phyloP scores from a whole-genome alignment of 345 rosid genomes.

The Streptanthus diversifolius region DNA sequence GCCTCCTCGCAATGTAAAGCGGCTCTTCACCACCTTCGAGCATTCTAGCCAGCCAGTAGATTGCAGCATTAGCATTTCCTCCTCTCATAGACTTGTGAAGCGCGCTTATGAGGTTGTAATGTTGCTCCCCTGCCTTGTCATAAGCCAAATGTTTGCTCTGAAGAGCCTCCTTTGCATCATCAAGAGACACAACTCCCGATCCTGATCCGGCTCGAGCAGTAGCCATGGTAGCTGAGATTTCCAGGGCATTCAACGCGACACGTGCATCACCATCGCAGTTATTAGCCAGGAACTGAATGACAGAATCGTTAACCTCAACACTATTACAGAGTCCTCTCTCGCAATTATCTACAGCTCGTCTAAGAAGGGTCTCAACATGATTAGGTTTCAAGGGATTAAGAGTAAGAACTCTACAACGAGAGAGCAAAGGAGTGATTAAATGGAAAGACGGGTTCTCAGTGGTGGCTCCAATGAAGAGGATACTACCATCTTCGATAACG shows the following conservation, averaged over 20 bases:
- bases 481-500: conserved; percentile 80
- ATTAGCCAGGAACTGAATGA: conserved; percentile 49
- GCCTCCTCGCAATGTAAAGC: conserved; percentile 75
- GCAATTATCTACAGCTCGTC: conserved; percentile 45
- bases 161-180: conserved; percentile 81
- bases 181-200: conserved; percentile 36
- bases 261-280: conserved; percentile 88
- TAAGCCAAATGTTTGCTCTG: conserved; percentile 79
- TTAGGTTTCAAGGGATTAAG: conserved; percentile 59
- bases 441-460: conserved; percentile 91
- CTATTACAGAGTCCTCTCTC: conserved; percentile 47
- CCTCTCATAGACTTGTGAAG: conserved; percentile 89
- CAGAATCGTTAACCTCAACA: conserved; percentile 42
- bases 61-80: conserved; percentile 69
- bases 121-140: conserved; percentile 80
- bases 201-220: conserved; percentile 32
- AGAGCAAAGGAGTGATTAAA: conserved; percentile 69
- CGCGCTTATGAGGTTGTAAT: conserved; percentile 77
- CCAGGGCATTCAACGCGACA: conserved; percentile 71
- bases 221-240: conserved; percentile 62
- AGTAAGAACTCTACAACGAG: conserved; percentile 67
- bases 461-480: conserved; percentile 78
- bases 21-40: conserved; percentile 85
- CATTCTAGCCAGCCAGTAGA: conserved; percentile 86
- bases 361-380: conserved; percentile 47